Conservation (phyloP, 2,329 filamentous ascomycete genomes). For the Arthrobotrys conoides region DNA sequence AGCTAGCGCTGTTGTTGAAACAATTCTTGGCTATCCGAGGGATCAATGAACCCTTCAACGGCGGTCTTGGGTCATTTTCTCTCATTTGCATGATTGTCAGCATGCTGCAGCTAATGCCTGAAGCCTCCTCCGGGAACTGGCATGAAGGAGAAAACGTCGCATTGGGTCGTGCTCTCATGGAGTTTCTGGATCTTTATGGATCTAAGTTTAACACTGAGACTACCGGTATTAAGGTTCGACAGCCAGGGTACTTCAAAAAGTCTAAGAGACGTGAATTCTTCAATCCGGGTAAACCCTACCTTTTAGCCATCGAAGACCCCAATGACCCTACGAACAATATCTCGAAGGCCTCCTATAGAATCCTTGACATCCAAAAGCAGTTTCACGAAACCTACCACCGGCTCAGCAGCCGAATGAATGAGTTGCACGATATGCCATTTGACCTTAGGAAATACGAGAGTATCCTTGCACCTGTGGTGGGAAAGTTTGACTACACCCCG, state of each 20-base stretch:
- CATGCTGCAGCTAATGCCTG: conserved; percentile 84
- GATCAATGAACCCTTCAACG: conserved; percentile 90
- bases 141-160: conserved; percentile 75
- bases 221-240: conserved; percentile 80
- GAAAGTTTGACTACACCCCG: conserved; percentile 79
- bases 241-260: conserved; percentile 83
- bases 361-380: conserved; percentile 75
- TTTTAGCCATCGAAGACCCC: conserved; percentile 88
- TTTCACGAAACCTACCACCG: conserved; percentile 77
- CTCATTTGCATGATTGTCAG: conserved; percentile 94
- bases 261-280: conserved; percentile 68
- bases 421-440: conserved; percentile 67
- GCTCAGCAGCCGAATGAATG: conserved; percentile 74
- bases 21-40: conserved; percentile 91
- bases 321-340: conserved; percentile 90
- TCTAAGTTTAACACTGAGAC: conserved; percentile 80
- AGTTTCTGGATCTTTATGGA: conserved; percentile 92
- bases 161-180: conserved; percentile 80
- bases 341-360: conserved; percentile 84
- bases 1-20: conserved; percentile 89
- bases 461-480: conserved; percentile 80
- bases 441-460: conserved; percentile 68
- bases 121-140: conserved; percentile 75
- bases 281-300: conserved; percentile 58
- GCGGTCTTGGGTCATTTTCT: conserved; percentile 92